phyloP scores from a whole-genome alignment of 495 filamentous ascomycete genomes.

The Neurospora pannonica region DNA sequence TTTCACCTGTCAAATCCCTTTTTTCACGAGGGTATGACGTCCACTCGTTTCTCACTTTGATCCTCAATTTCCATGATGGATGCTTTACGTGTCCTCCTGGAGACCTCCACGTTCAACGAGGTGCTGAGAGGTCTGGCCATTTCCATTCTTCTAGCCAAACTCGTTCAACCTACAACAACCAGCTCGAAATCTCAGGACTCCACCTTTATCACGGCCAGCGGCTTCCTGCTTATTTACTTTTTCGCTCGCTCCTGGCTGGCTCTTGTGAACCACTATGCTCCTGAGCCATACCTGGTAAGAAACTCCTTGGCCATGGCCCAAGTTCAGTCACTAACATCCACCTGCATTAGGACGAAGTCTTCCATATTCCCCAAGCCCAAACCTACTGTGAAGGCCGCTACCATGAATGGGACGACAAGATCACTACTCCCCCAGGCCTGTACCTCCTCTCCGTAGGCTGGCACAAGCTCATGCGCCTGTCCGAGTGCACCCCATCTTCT shows the following conservation, averaged over 20 bases:
- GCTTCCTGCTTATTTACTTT: conserved; percentile 10
- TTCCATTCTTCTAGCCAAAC: conserved; percentile 3
- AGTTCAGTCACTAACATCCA: conserved; percentile 4
- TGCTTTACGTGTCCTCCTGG: background rate
- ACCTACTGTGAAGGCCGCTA: conserved; percentile 71
- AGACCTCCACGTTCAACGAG: conserved; percentile 4
- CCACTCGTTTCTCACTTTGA: background rate
- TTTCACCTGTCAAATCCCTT: background rate
- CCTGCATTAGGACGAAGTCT: conserved; percentile 69
- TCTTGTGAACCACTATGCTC: conserved; percentile 41
- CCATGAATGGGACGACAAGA: conserved; percentile 83
- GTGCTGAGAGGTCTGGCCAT: conserved; percentile 5
- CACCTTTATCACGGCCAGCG: background rate
- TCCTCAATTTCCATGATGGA: conserved; percentile 8
- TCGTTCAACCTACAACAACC: background rate
- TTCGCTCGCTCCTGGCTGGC: conserved; percentile 21
- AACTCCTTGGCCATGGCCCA: background rate
- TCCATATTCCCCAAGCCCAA: conserved; percentile 89
- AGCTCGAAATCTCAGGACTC: background rate
- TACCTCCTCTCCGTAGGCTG: conserved; percentile 48
- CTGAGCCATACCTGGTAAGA: conserved; percentile 73
- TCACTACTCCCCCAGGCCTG: conserved; percentile 90
- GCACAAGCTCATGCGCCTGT: conserved; percentile 16
- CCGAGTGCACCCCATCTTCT: conserved; percentile 33
- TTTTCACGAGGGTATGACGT: background rate